A percentile compares a stretch with the other conserved stretches of the same genome.
Evolutionary conservation across 495 filamentous ascomycete genomes (phyloP).

Genomic region (Xylaria longipes): DNA sequence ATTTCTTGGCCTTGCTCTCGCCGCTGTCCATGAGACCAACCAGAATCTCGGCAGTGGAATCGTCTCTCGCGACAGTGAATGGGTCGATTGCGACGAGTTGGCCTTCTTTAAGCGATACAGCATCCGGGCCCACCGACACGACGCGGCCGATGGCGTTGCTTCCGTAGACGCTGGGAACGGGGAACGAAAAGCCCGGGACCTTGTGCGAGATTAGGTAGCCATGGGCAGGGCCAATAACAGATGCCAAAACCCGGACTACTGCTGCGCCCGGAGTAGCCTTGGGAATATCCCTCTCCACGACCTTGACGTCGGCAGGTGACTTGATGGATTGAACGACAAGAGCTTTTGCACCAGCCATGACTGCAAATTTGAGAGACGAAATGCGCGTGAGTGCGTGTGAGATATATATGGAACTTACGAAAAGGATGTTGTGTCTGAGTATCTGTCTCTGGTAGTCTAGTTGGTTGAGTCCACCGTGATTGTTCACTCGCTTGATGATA

Average conservation of each 20-base stretch:
- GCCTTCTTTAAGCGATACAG: conserved; percentile 46
- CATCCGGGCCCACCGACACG: conserved; percentile 52
- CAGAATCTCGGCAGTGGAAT: conserved; percentile 44
- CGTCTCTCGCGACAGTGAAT: conserved; percentile 52
- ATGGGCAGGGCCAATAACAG: conserved; percentile 12
- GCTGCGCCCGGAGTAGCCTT: conserved; percentile 25
- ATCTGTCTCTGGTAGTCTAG: background rate
- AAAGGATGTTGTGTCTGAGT: background rate
- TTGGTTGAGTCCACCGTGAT: background rate
- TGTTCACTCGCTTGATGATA: background rate
- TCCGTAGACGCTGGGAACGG: conserved; percentile 26
- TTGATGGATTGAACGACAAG: conserved; percentile 21
- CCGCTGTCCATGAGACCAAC: conserved; percentile 43
- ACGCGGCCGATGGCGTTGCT: conserved; percentile 52
- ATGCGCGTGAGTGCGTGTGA: background rate
- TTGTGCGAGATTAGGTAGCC: conserved; percentile 25
- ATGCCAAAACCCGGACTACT: conserved; percentile 29
- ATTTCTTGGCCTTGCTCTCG: conserved; percentile 27
- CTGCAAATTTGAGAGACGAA: background rate
- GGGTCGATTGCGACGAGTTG: conserved; percentile 58
- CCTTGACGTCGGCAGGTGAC: background rate
- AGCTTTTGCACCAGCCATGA: conserved; percentile 21
- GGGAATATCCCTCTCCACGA: conserved; percentile 10
- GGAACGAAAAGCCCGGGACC: conserved; percentile 23
- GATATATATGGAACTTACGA: background rate